phyloP scores from a whole-genome alignment of 768 basidiomycete genomes.

The Asterophora lycoperdoides region DNA sequence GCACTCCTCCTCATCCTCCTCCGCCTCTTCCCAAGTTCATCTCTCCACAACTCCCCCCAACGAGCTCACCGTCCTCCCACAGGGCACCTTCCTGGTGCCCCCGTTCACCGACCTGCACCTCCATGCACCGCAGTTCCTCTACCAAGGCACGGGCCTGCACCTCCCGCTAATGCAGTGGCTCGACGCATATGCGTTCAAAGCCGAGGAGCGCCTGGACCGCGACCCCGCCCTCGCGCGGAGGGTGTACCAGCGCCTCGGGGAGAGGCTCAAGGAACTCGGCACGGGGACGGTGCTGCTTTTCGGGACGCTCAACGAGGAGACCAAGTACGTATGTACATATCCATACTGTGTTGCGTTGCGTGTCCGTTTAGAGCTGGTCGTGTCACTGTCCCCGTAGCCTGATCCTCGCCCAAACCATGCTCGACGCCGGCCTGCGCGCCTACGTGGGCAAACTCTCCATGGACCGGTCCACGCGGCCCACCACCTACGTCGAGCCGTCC shows the following conservation, averaged over 20 bases:
- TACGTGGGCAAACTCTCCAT: constrained; percentile 91
- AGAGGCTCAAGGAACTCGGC: constrained; percentile 65
- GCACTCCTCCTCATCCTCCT: constrained; percentile 37
- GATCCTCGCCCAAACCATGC: constrained; percentile 75
- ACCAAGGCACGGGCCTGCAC: constrained; percentile 83
- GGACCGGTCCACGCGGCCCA: constrained; percentile 70
- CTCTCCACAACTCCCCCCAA: constrained; percentile 20
- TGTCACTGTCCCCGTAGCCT: constrained; percentile 45
- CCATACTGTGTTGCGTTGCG: too few species aligned
- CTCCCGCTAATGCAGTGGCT: constrained; percentile 85
- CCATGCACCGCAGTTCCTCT: constrained; percentile 87
- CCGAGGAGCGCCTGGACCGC: constrained; percentile 70
- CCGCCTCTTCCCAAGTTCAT: constrained; percentile 31
- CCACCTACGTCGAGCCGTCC: constrained; percentile 68
- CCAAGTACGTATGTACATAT: constrained; percentile 69
- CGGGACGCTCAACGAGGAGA: constrained; percentile 77
- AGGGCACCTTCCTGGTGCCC: constrained; percentile 68
- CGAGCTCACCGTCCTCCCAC: constrained; percentile 30
- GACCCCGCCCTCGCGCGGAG: constrained; percentile 53
- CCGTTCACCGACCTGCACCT: constrained; percentile 81
- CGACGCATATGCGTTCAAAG: constrained; percentile 74
- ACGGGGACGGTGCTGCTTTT: constrained; percentile 77
- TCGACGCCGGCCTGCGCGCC: constrained; percentile 64
- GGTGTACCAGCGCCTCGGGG: constrained; percentile 66
- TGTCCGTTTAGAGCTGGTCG: too few species aligned